phyloP scores from a whole-genome alignment of 371 early-diverging fungal species.

The Mucor ambiguus region DNA sequence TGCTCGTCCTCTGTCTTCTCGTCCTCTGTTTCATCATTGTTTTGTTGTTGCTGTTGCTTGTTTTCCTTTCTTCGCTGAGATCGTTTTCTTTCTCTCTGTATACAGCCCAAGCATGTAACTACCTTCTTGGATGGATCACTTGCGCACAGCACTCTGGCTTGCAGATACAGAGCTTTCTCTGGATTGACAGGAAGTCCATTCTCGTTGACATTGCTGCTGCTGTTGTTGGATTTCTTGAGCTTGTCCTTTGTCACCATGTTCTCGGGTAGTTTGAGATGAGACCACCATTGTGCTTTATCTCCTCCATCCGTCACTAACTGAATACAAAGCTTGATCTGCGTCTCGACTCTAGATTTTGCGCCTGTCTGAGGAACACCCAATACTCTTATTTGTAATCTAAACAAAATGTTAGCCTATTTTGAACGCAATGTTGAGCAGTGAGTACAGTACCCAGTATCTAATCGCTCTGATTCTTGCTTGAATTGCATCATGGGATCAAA shows the following conservation, averaged over 20 bases:
- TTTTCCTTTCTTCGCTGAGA: conserved; percentile 60
- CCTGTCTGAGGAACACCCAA: conserved; percentile 76
- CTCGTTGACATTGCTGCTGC: background rate
- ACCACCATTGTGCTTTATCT: conserved; percentile 68
- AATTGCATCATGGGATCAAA: conserved; percentile 18
- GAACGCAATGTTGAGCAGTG: background rate
- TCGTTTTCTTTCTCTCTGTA: conserved; percentile 77
- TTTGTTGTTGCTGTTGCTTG: conserved; percentile 14
- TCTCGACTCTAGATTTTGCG: conserved; percentile 85
- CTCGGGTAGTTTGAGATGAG: conserved; percentile 74
- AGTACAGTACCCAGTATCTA: conserved; percentile 16
- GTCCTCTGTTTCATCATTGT: conserved; percentile 29
- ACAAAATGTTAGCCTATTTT: background rate
- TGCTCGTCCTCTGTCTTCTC: conserved; percentile 44
- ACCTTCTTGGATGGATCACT: conserved; percentile 81
- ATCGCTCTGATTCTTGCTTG: conserved; percentile 15
- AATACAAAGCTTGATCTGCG: conserved; percentile 82
- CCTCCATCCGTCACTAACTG: conserved; percentile 67
- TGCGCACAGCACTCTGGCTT: conserved; percentile 84
- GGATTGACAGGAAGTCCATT: conserved; percentile 31
- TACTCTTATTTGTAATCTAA: conserved; percentile 55
- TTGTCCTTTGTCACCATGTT: conserved; percentile 67
- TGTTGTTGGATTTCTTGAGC: conserved; percentile 21
- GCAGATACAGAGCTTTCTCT: conserved; percentile 65
- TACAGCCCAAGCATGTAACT: conserved; percentile 83